Percentiles rank a stretch among this genome's conserved stretches.
Conservation (phyloP, 257 asterid species). For the Euphrasia confusa region DNA sequence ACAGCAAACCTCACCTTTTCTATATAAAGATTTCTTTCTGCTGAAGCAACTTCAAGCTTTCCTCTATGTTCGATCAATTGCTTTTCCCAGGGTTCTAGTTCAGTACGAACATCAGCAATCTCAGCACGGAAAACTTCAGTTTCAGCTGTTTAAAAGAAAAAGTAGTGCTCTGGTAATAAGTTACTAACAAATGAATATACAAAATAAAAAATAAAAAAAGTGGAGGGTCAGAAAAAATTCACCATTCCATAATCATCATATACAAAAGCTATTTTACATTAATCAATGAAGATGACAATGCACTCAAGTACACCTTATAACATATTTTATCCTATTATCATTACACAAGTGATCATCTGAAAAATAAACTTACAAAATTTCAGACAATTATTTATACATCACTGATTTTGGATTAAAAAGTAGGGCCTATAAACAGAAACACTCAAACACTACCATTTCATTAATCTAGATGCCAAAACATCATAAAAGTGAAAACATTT, state of each 20-base stretch:
- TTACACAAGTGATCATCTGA: neutral
- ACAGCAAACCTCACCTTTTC: constrained; percentile 55
- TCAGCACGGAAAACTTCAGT: constrained; percentile 70
- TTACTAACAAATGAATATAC: no score
- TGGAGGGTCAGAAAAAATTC: neutral
- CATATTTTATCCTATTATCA: neutral
- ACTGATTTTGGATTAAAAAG: neutral
- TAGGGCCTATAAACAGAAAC: neutral
- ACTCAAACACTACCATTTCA: neutral
- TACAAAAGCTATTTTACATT: neutral
- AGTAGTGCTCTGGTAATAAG: constrained; percentile 3
- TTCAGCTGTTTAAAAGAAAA: constrained; percentile 53
- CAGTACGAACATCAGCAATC: constrained; percentile 78
- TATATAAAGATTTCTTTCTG: constrained; percentile 63
- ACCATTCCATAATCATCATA: neutral
- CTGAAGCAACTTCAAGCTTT: constrained; percentile 78
- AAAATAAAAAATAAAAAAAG: no score
- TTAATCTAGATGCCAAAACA: neutral
- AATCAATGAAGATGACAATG: neutral
- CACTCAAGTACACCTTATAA: neutral
- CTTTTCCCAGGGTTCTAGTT: constrained; percentile 96
- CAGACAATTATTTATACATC: neutral
- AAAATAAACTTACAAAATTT: neutral
- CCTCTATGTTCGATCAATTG: constrained; percentile 81
- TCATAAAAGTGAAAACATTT: neutral